A percentile compares a stretch with the other conserved stretches of the same genome.
These are phyloP conservation scores for Spathaspora arborariae DNA, from an alignment of 805 yeast genomes.

Conservation along the genomic window DNA sequence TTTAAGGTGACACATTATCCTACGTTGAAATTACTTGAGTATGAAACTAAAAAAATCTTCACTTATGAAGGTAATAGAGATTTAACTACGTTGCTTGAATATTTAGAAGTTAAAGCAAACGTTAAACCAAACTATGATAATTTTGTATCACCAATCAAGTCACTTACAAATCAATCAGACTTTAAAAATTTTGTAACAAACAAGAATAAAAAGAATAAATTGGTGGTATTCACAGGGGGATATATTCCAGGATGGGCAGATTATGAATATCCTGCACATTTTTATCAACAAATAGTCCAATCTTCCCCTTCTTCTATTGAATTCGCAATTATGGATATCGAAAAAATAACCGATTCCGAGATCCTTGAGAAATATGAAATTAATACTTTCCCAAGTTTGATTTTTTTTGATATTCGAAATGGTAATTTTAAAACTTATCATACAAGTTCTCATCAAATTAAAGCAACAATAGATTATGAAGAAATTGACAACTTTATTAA, in stretches of 20 bases:
- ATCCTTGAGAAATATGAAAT: constrained; percentile 23
- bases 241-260: constrained; percentile 28
- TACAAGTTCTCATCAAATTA: constrained; percentile 18
- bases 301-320: constrained; percentile 6
- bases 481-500: constrained; percentile 11
- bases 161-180: background rate
- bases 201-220: constrained; percentile 6
- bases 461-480: constrained; percentile 13
- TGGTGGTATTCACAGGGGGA: constrained; percentile 23
- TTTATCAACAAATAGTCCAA: constrained; percentile 26
- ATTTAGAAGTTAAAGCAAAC: constrained; percentile 16
- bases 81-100: constrained; percentile 17
- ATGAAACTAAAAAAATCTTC: constrained; percentile 36
- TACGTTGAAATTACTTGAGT: constrained; percentile 42
- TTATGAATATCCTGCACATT: constrained; percentile 31
- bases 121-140: constrained; percentile 20
- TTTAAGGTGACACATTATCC: constrained; percentile 48
- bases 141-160: constrained; percentile 14
- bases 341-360: constrained; percentile 14
- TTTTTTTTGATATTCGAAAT: constrained; percentile 19
- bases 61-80: constrained; percentile 25
- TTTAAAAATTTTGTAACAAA: constrained; percentile 6
- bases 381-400: constrained; percentile 30
- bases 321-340: constrained; percentile 25
- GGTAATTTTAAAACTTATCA: constrained; percentile 21